Evolutionary conservation across 352 stramenopile species (phyloP).

Genomic region (Globisporangium camurandrum): DNA sequence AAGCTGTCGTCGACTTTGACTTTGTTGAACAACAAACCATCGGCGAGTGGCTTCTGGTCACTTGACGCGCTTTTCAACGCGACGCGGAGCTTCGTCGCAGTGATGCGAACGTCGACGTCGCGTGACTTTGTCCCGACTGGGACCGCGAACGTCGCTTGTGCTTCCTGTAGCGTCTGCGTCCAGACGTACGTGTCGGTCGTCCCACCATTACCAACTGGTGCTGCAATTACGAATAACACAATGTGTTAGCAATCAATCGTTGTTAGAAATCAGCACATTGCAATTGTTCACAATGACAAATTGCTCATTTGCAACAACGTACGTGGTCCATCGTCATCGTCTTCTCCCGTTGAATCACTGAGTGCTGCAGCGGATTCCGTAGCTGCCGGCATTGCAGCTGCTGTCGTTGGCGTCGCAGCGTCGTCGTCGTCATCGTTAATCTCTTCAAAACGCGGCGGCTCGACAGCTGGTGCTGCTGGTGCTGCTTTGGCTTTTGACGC

Average conservation of each 20-base stretch:
- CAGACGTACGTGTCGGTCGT: conserved; percentile 94
- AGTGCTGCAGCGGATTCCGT: conserved; percentile 6
- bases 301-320: too few relatives aligned
- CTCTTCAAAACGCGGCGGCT: conserved; percentile 69
- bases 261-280: too few relatives aligned
- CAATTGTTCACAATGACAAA: too few relatives aligned
- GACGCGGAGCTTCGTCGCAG: conserved; percentile 87
- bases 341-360: conserved; percentile 33
- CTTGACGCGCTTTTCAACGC: conserved; percentile 58
- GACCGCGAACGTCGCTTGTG: conserved; percentile 89
- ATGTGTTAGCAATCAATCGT: too few relatives aligned
- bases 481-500: conserved; percentile 11
- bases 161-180: conserved; percentile 97
- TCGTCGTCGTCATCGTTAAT: conserved; percentile 50
- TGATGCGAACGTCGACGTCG: conserved; percentile 91
- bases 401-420: neutral
- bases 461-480: conserved; percentile 19
- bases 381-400: neutral
- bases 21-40: conserved; percentile 92
- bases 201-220: conserved; percentile 88
- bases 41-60: conserved; percentile 74
- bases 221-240: conserved; percentile 34
- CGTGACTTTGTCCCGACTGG: conserved; percentile 90
- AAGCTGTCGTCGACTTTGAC: conserved; percentile 98
- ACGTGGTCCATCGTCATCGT: conserved; percentile 63